Percentiles rank a stretch among this genome's conserved stretches.
Conservation (phyloP, 306 rosid genomes). For the Citrullus amarus region DNA sequence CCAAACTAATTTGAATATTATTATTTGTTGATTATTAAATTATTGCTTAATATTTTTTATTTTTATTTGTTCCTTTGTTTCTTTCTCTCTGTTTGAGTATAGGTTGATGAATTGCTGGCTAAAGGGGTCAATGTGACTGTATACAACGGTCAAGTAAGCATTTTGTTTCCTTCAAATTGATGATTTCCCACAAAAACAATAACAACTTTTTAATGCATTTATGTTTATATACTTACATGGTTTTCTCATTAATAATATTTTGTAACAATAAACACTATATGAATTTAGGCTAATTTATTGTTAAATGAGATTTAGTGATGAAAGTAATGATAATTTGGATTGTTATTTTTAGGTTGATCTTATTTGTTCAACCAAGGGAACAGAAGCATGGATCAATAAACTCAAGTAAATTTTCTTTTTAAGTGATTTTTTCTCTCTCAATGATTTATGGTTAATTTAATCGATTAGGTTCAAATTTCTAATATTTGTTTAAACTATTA, state of each 20-base stretch:
- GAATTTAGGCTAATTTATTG: background rate
- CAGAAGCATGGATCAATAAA: conserved; percentile 74
- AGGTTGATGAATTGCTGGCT: conserved; percentile 77
- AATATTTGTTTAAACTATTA: no score
- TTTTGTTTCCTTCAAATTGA: background rate
- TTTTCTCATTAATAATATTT: no score
- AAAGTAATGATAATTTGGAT: background rate
- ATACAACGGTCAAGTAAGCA: conserved; percentile 77
- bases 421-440: background rate
- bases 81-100: background rate
- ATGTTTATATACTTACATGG: no score
- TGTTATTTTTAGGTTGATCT: conserved; percentile 47
- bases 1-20: background rate
- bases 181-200: no score
- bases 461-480: no score
- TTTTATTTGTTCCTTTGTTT: background rate
- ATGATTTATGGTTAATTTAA: no score
- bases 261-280: background rate
- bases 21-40: background rate
- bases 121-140: conserved; percentile 78
- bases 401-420: conserved; percentile 40
- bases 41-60: background rate
- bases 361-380: conserved; percentile 81
- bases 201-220: no score
- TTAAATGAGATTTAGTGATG: background rate